phyloP scores from a whole-genome alignment of 2,329 filamentous ascomycete species.

The Penicillium hesseltinei region DNA sequence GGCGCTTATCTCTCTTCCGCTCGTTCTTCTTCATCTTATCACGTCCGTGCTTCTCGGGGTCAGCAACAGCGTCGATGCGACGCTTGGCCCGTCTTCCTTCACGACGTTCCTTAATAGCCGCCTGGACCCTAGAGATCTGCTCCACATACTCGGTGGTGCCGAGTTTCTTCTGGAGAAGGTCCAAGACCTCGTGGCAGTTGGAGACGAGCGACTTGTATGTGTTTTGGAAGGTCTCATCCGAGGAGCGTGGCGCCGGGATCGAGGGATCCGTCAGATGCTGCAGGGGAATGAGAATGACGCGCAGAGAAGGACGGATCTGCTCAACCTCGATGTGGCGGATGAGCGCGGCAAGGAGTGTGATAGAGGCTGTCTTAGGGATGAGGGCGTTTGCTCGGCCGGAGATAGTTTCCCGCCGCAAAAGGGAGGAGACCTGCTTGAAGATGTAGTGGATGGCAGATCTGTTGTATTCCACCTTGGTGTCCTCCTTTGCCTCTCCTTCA shows the following conservation, averaged over 20 bases:
- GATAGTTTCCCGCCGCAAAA: constrained; percentile 72
- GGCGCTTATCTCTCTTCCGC: constrained; percentile 78
- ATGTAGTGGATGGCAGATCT: constrained; percentile 67
- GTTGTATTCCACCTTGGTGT: constrained; percentile 16
- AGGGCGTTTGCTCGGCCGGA: constrained; percentile 62
- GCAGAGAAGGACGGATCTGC: constrained; percentile 62
- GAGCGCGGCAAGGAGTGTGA: constrained; percentile 71
- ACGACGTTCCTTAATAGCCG: constrained; percentile 68
- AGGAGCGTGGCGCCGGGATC: constrained; percentile 69
- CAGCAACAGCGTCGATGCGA: constrained; percentile 79
- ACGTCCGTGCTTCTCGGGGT: constrained; percentile 73
- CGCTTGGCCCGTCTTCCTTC: constrained; percentile 77
- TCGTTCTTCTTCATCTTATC: constrained; percentile 83
- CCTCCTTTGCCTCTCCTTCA: constrained; percentile 28
- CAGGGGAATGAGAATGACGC: constrained; percentile 65
- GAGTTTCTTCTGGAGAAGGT: constrained; percentile 77
- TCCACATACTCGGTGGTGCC: constrained; percentile 78
- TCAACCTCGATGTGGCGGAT: constrained; percentile 59
- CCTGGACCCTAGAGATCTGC: constrained; percentile 69
- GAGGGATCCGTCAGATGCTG: constrained; percentile 80
- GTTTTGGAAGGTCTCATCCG: constrained; percentile 66
- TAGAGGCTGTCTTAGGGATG: constrained; percentile 70
- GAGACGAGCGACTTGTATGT: constrained; percentile 69
- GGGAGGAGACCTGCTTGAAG: constrained; percentile 72
- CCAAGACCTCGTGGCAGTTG: constrained; percentile 74